These are phyloP conservation scores for Amylocystis lapponica DNA, from an alignment of 768 basidiomycete genomes.

Conservation along the genomic window DNA sequence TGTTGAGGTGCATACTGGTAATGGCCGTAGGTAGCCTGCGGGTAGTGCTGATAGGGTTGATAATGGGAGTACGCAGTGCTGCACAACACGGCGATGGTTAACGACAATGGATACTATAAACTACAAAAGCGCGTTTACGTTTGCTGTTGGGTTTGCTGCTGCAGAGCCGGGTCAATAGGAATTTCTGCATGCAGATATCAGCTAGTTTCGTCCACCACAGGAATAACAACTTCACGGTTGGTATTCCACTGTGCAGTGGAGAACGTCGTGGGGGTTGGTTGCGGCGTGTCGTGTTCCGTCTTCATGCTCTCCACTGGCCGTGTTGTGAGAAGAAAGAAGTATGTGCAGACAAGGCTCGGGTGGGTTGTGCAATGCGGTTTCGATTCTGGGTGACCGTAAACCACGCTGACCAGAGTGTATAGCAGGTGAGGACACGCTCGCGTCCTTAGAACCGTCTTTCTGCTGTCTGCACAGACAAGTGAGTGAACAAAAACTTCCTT, in stretches of 20 bases:
- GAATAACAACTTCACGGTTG: conserved; percentile 25
- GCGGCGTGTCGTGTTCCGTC: conserved; percentile 31
- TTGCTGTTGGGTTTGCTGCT: conserved; percentile 47
- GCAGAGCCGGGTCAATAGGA: conserved; percentile 63
- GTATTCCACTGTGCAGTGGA: conserved; percentile 35
- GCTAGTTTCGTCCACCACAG: not conserved
- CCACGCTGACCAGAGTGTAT: too few relatives aligned
- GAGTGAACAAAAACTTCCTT: too few relatives aligned
- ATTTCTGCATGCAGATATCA: conserved; percentile 37
- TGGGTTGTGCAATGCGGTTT: too few relatives aligned
- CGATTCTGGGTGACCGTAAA: too few relatives aligned
- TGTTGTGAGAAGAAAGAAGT: not conserved
- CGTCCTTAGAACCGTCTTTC: too few relatives aligned
- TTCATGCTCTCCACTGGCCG: conserved; percentile 28
- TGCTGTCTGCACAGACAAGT: too few relatives aligned
- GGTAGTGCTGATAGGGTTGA: conserved; percentile 40
- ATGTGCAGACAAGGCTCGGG: too few relatives aligned
- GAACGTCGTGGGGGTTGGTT: conserved; percentile 24
- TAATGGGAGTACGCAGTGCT: conserved; percentile 28
- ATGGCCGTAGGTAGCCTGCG: conserved; percentile 35
- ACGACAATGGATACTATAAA: not conserved
- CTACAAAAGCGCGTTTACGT: conserved; percentile 8
- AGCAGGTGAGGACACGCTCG: too few relatives aligned
- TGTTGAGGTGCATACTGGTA: conserved; percentile 39
- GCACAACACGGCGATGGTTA: not conserved